Evolutionary conservation across 371 early-diverging fungal species (phyloP), one percentile per base, ranked within the genome.

Genomic region (Fennellomyces sp.): DNA sequence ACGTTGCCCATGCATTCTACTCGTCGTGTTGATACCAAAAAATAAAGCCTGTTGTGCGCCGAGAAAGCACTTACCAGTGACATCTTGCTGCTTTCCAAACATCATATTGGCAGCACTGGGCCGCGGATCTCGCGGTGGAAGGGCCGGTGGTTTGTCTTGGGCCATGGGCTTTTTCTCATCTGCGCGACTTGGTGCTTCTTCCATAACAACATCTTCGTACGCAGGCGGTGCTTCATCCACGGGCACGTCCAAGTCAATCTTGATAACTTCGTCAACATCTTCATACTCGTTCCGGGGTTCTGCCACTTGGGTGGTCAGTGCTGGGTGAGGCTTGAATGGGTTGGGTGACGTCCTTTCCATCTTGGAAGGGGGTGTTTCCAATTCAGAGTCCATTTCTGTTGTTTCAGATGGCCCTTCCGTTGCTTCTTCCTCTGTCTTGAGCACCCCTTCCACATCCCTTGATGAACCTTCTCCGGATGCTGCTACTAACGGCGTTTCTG

Each of bases 1-100:
- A 88, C 80, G 42, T 86, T 86, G 23, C 88, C 86, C 91, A 91
- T 89, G 56, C 87, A 88, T 67, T 91, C 91, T 73, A 61, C 12
- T 52, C 7, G 27, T 17, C 49, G 8, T 27, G 56, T 50, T 36
- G 5, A 63, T 35, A 53, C n/a, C 48, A 13, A 39, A 5, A 60
- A 6, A 21, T 12, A 3, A 30, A 12, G 31, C 3, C 5, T n/a
- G 3, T 50, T 50, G 7, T 50, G 7, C 38, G 15, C 0, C 15
- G 19, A 8, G 4, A 17, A 2, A 3, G 1, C 6, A 23, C 28
- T 28, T 66, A 75, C 78, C 78, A 26, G 81, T 81, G 2, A 89
- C 83, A 75, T 89, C 89, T 65, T 89, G 89, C 52, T 89, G 89
- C 27, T 69, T 80, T 12, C 89, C 89, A 72, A 87, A 78, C 65